phyloP scores from a whole-genome alignment of 2,329 filamentous ascomycete species.

The Cercospora sp. region DNA sequence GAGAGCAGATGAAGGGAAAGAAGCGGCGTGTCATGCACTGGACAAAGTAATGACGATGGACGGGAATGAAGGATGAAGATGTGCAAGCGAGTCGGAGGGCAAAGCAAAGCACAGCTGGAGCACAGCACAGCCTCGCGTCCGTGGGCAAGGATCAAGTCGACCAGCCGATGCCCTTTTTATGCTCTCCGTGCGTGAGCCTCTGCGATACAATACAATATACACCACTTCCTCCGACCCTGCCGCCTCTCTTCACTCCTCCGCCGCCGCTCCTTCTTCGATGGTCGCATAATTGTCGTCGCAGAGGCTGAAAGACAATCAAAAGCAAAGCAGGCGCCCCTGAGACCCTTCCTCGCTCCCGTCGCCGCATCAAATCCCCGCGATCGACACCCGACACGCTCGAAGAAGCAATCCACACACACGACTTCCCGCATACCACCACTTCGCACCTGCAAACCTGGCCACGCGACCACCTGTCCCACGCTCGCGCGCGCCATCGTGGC shows the following conservation, averaged over 20 bases:
- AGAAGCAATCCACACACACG: not conserved
- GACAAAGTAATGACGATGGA: not conserved
- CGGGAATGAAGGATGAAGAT: not conserved
- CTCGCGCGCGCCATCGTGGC: slow-evolving; percentile 31
- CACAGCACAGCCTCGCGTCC: not conserved
- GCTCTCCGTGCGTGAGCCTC: not conserved
- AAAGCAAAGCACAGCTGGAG: not conserved
- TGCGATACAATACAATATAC: not conserved
- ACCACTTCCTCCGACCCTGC: not conserved
- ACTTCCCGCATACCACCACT: not conserved
- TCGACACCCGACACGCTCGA: not conserved
- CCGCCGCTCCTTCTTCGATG: not conserved
- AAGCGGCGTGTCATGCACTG: not conserved
- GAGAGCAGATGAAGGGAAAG: not conserved
- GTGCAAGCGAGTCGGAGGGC: not conserved
- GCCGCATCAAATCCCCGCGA: not conserved
- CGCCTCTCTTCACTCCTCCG: not conserved
- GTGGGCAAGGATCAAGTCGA: not conserved
- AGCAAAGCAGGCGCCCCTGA: not conserved
- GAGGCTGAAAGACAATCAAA: not conserved
- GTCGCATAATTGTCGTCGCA: not conserved
- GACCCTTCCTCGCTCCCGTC: not conserved
- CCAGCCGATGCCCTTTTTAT: not conserved
- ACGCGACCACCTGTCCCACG: not conserved
- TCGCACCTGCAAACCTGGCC: slow-evolving; percentile 3